A percentile compares a stretch with the other conserved stretches of the same genome.
These are phyloP conservation scores for Rhodomyrtus psidioides DNA, from an alignment of 441 rosid genomes.

Conservation along the genomic window DNA sequence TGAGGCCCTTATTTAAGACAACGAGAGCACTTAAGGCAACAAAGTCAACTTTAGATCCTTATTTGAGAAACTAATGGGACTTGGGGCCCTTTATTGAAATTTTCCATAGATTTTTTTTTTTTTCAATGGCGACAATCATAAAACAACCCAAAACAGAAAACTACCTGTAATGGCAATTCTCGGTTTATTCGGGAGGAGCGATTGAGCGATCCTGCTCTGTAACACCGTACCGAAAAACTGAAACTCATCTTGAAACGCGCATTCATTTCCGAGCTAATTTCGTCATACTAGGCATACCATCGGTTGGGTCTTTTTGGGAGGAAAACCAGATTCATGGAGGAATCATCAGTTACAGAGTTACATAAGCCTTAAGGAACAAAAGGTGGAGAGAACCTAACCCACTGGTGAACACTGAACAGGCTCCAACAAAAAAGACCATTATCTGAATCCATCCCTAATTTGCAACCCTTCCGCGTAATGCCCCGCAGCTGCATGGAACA, in stretches of 20 bases:
- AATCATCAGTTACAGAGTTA: not conserved
- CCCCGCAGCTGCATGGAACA: too few relatives aligned
- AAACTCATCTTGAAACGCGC: not conserved
- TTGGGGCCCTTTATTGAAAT: too few relatives aligned
- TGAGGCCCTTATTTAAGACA: too few relatives aligned
- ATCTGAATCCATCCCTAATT: not conserved
- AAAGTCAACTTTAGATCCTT: too few relatives aligned
- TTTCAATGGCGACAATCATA: too few relatives aligned
- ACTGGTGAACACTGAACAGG: not conserved
- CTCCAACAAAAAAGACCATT: not conserved
- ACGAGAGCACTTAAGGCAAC: too few relatives aligned
- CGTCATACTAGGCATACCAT: fast-evolving
- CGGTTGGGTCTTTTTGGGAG: not conserved
- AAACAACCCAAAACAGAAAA: too few relatives aligned
- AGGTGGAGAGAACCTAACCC: not conserved
- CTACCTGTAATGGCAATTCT: not conserved
- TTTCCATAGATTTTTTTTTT: too few relatives aligned
- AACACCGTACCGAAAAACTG: not conserved
- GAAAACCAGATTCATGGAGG: not conserved
- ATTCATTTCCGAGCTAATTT: not conserved
- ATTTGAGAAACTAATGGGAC: too few relatives aligned
- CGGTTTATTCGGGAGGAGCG: not conserved
- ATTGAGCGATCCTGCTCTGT: not conserved
- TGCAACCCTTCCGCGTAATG: too few relatives aligned
- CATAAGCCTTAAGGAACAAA: not conserved